A percentile compares a stretch with the other conserved stretches of the same genome.
Evolutionary conservation across 331 rosid species (phyloP).

Genomic region (Rosa hybrid): DNA sequence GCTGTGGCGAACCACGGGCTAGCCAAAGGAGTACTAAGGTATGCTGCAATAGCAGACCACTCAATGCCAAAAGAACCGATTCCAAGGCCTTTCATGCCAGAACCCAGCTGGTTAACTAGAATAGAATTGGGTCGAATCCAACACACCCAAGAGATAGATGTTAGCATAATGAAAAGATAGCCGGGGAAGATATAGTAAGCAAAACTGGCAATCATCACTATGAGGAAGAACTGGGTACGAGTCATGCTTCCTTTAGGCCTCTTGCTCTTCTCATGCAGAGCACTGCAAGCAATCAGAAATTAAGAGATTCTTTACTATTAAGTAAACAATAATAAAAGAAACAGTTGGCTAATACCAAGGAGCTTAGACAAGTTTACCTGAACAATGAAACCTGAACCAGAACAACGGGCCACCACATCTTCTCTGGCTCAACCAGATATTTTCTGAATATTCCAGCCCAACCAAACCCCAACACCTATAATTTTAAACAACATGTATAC

Average conservation of each 20-base stretch:
- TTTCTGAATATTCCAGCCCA: slow-evolving; percentile 80
- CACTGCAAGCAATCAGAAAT: slow-evolving; percentile 40
- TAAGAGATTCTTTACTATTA: not conserved
- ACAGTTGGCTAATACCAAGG: not conserved
- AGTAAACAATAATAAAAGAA: not conserved
- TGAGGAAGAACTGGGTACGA: slow-evolving; percentile 50
- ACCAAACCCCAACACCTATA: slow-evolving; percentile 70
- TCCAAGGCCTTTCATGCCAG: slow-evolving; percentile 76
- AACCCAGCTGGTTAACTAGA: slow-evolving; percentile 65
- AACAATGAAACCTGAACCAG: slow-evolving; percentile 78
- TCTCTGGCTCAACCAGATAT: slow-evolving; percentile 71
- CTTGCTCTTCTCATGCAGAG: slow-evolving; percentile 68
- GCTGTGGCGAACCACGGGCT: slow-evolving; percentile 91
- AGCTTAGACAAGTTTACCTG: slow-evolving; percentile 31
- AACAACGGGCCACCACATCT: slow-evolving; percentile 92
- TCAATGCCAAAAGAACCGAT: slow-evolving; percentile 66
- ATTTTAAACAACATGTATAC: slow-evolving; percentile 15
- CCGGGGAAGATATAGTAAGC: slow-evolving; percentile 70
- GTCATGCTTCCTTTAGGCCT: slow-evolving; percentile 50
- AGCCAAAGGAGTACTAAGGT: slow-evolving; percentile 79
- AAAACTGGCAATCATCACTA: slow-evolving; percentile 44
- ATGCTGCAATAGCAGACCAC: slow-evolving; percentile 70
- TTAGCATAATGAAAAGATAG: slow-evolving; percentile 50
- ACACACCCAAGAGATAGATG: slow-evolving; percentile 70
- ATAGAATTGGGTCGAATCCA: slow-evolving; percentile 61